Evolutionary conservation across 495 filamentous ascomycete genomes (phyloP).

Genomic region (Aspergillus indologenus): DNA sequence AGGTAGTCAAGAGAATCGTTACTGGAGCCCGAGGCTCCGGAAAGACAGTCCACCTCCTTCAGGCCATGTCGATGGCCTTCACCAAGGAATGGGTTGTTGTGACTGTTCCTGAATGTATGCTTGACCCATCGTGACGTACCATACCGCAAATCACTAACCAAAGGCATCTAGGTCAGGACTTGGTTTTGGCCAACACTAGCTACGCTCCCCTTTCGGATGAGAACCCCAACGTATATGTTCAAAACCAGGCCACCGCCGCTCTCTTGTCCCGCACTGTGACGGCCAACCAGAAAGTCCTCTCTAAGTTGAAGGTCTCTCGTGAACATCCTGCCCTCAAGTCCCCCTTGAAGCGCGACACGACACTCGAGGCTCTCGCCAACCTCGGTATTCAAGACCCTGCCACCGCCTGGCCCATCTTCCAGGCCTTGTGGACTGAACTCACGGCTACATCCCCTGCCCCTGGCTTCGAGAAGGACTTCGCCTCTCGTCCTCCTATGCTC

Average conservation of each 20-base stretch:
- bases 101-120: constrained; percentile 83
- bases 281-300: constrained; percentile 68
- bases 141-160: constrained; percentile 9
- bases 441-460: constrained; percentile 52
- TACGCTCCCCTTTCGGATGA: constrained; percentile 67
- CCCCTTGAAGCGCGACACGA: constrained; percentile 54
- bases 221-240: constrained; percentile 63
- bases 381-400: constrained; percentile 71
- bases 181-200: constrained; percentile 72
- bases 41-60: constrained; percentile 81
- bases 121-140: constrained; percentile 4
- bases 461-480: constrained; percentile 33
- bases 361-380: constrained; percentile 64
- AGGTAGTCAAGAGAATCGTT: constrained; percentile 64
- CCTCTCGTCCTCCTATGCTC: constrained; percentile 70
- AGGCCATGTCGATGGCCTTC: constrained; percentile 79
- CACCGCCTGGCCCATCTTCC: constrained; percentile 76
- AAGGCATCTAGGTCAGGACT: constrained; percentile 65
- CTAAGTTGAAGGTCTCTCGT: constrained; percentile 53
- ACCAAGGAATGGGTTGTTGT: constrained; percentile 85
- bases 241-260: constrained; percentile 69
- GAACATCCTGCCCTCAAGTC: constrained; percentile 57
- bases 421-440: constrained; percentile 77
- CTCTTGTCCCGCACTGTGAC: constrained; percentile 66
- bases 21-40: constrained; percentile 70